Conservation (phyloP, 148 eudicot species). For the Rhododendron griersonianum region DNA sequence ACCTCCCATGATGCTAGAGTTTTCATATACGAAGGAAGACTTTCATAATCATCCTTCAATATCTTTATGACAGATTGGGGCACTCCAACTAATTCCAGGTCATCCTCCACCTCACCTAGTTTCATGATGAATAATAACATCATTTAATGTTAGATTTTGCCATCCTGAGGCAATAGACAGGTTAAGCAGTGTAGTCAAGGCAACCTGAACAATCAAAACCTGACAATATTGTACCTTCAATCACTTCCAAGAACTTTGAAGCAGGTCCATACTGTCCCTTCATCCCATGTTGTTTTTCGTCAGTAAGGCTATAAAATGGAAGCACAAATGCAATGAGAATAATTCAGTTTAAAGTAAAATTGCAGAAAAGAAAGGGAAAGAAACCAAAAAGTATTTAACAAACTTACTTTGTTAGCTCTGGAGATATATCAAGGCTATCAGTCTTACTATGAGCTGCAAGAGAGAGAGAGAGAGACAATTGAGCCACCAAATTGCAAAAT, state of each 20-base stretch:
- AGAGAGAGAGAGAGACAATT: neutral
- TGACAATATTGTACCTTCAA: conserved; percentile 22
- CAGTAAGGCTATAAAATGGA: neutral
- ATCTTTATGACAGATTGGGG: conserved; percentile 35
- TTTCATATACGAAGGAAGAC: conserved; percentile 79
- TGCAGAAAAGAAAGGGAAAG: neutral
- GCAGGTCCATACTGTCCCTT: conserved; percentile 28
- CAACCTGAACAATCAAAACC: neutral
- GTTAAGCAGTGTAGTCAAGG: neutral
- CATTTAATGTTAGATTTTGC: neutral
- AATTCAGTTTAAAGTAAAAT: neutral
- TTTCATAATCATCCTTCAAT: conserved; percentile 65
- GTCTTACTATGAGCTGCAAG: conserved; percentile 35
- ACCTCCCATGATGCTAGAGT: conserved; percentile 89
- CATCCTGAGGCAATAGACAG: neutral
- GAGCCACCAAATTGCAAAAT: neutral
- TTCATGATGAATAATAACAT: neutral
- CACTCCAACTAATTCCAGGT: conserved; percentile 28
- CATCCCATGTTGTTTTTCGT: conserved; percentile 12
- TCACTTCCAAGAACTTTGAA: conserved; percentile 10
- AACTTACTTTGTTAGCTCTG: conserved; percentile 29
- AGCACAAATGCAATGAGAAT: conserved; percentile 6
- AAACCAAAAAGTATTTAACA: neutral
- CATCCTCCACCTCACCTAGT: conserved; percentile 34
- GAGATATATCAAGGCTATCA: conserved; percentile 26